Conservation (phyloP, 2,329 filamentous ascomycete genomes). For the Stemphylium beticola region DNA sequence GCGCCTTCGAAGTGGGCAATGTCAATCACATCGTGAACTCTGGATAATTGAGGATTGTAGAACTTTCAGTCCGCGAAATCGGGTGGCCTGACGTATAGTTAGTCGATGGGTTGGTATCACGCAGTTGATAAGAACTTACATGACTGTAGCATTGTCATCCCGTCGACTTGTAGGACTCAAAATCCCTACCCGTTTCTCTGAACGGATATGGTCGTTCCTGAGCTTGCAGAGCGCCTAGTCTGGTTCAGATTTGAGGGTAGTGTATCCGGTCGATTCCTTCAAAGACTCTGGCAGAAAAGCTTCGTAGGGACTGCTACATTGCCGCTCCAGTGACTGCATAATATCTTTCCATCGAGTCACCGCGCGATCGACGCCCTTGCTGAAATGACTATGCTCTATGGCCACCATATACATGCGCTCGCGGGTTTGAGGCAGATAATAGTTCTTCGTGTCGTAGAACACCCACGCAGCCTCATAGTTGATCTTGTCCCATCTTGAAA, state of each 20-base stretch:
- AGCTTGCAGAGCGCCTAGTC: slow-evolving; percentile 65
- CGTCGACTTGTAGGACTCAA: slow-evolving; percentile 66
- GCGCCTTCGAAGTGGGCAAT: slow-evolving; percentile 63
- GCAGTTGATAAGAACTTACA: slow-evolving; percentile 9
- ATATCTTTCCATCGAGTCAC: slow-evolving; percentile 51
- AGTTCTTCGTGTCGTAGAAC: slow-evolving; percentile 71
- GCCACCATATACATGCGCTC: slow-evolving; percentile 55
- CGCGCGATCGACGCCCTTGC: slow-evolving; percentile 18
- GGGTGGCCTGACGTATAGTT: slow-evolving; percentile 49
- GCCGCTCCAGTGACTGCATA: slow-evolving; percentile 59
- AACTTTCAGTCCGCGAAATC: slow-evolving; percentile 63
- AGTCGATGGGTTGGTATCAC: not conserved
- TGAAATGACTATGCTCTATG: slow-evolving; percentile 41
- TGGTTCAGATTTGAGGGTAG: slow-evolving; percentile 32
- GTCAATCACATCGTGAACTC: slow-evolving; percentile 72
- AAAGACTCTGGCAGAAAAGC: slow-evolving; percentile 66
- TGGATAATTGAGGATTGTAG: slow-evolving; percentile 59
- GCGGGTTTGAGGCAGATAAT: slow-evolving; percentile 73
- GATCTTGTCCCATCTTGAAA: slow-evolving; percentile 54
- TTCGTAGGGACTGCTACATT: slow-evolving; percentile 67
- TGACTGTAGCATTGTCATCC: slow-evolving; percentile 60
- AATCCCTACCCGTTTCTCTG: slow-evolving; percentile 58
- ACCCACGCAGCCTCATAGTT: slow-evolving; percentile 62
- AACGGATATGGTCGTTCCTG: slow-evolving; percentile 65
- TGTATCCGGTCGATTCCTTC: slow-evolving; percentile 54